phyloP scores from a whole-genome alignment of 2,329 filamentous ascomycete genomes.

The Hypoxylon rubiginosum region DNA sequence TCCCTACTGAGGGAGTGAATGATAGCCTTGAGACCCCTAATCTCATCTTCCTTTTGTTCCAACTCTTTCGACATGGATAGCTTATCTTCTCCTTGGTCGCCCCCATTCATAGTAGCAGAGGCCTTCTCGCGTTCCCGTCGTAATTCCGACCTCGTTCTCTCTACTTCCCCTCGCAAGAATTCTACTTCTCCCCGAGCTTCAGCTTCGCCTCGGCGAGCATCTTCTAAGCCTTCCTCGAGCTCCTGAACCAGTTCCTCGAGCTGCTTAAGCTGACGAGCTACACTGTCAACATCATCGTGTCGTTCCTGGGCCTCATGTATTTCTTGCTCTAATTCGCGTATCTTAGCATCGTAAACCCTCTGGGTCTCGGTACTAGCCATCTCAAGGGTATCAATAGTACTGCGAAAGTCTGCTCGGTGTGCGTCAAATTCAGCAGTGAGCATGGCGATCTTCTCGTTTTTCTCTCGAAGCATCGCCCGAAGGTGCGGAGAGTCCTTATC shows the following conservation, averaged over 20 bases:
- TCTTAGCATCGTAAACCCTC: constrained; percentile 93
- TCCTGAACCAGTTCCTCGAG: constrained; percentile 97
- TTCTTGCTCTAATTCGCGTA: constrained; percentile 87
- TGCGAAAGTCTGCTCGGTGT: constrained; percentile 94
- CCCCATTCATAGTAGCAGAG: constrained; percentile 70
- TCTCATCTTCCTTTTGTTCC: constrained; percentile 96
- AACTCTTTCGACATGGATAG: constrained; percentile 77
- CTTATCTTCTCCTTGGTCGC: constrained; percentile 56
- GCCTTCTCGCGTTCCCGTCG: constrained; percentile 89
- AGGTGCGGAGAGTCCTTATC: constrained; percentile 83
- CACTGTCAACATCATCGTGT: constrained; percentile 89
- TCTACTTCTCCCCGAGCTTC: constrained; percentile 97
- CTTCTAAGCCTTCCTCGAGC: constrained; percentile 95
- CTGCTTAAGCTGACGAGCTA: constrained; percentile 92
- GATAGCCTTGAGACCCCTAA: constrained; percentile 95
- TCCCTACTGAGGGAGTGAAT: constrained; percentile 94
- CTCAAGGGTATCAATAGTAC: constrained; percentile 96
- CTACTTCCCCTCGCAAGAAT: constrained; percentile 93
- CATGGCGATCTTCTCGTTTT: constrained; percentile 95
- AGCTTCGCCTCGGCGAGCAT: constrained; percentile 92
- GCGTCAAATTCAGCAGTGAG: constrained; percentile 95
- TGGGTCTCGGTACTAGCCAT: constrained; percentile 96
- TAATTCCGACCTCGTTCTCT: constrained; percentile 88
- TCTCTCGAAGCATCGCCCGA: constrained; percentile 86
- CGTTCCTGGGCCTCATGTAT: constrained; percentile 85